Evolutionary conservation across 164 flowering plant species (phyloP), one percentile per base, ranked within the genome.

Genomic region (Sedum album): DNA sequence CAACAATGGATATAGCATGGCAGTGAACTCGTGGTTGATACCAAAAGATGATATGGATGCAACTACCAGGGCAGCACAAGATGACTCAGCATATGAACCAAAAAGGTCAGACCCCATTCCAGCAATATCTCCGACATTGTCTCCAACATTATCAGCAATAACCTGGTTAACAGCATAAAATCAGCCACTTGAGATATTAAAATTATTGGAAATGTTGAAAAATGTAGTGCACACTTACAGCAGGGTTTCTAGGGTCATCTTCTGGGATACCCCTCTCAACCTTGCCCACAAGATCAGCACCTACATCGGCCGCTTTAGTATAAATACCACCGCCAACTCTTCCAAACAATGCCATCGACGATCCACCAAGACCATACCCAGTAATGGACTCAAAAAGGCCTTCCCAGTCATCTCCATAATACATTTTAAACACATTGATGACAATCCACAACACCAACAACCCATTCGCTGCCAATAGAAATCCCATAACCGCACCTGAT

Each of bases 1-100:
- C 41, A 79, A 42, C 28, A 79, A 78, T 61, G 82, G 82, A 53
- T 75, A 79, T 5, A 77, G 23, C 82, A 79, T 79, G 20, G 82
- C 64, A 30, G 80, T 77, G 14, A 75, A 69, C 68, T 79, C 82
- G 60, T 77, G 82, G 49, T 77, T 71, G 68, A 72, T 71, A 20
- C 82, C 82, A 39, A 71, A 71, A 18, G 73, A 71, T 17, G 73
- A 71, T 25, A 71, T 71, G 25, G 73, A 71, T 14, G 73, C 73
- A 66, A 71, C 73, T 17, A 71, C 64, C 28, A 71, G 64, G n/a
- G 73, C 73, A 33, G 69, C 73, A 71, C 73, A 71, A 15, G 73
- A 71, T 66, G 73, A 65, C 31, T 71, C 73, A 51, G 69, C 73
- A 33, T 66, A 71, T 35, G 73, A 71, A 5, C 73, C 73, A 30